Conservation (phyloP, 2,329 filamentous ascomycete species). For the Davidsoniella neocaledoniae region DNA sequence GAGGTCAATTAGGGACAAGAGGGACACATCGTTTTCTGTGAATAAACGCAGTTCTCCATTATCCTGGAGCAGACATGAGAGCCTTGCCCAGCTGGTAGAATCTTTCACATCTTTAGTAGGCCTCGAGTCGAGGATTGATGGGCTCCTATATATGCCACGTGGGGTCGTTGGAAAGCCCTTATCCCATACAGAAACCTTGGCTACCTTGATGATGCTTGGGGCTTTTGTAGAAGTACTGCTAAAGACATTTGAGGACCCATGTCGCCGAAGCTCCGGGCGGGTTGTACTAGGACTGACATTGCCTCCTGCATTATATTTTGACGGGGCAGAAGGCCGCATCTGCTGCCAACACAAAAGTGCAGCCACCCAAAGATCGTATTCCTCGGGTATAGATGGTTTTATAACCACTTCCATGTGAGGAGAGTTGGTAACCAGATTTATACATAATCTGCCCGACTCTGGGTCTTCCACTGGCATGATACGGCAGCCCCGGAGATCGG, state of each 20-base stretch:
- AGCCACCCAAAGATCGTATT: conserved; percentile 66
- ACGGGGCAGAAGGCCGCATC: conserved; percentile 39
- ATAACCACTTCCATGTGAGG: conserved; percentile 37
- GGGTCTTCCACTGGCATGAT: conserved; percentile 21
- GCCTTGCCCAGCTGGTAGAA: conserved; percentile 48
- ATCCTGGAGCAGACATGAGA: conserved; percentile 86
- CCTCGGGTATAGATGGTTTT: conserved; percentile 44
- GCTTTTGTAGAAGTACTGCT: conserved; percentile 17
- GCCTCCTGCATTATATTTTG: conserved; percentile 27
- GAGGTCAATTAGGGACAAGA: conserved; percentile 71
- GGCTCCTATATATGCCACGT: conserved; percentile 36
- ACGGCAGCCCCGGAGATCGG: conserved; percentile 8
- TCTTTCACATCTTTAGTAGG: conserved; percentile 20
- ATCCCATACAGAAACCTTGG: conserved; percentile 82
- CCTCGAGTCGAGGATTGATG: conserved; percentile 39
- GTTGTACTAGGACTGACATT: conserved; percentile 21
- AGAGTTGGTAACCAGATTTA: conserved; percentile 9
- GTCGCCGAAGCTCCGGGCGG: conserved; percentile 27
- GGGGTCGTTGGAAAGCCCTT: conserved; percentile 45
- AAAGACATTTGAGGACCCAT: conserved; percentile 15
- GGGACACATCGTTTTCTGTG: conserved; percentile 64
- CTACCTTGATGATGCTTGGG: conserved; percentile 80
- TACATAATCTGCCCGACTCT: conserved; percentile 6
- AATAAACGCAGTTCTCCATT: conserved; percentile 88
- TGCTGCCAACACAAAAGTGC: conserved; percentile 71